Evolutionary conservation across 257 asterid species (phyloP).

Genomic region (Scutellaria barbata): DNA sequence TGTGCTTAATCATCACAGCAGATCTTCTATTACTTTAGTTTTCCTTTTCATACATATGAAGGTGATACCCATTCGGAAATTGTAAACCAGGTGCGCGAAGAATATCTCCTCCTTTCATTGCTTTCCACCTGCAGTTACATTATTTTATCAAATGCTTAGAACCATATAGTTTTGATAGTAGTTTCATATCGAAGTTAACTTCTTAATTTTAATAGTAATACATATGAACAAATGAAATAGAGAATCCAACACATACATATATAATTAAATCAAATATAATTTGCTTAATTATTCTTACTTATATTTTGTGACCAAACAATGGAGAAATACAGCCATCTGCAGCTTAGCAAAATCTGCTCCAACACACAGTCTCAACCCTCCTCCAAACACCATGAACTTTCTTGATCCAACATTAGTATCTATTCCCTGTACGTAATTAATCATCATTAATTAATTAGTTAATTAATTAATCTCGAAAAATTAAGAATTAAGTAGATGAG

Average conservation of each 20-base stretch:
- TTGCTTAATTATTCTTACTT: constrained; percentile 51
- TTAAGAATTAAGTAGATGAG: background rate
- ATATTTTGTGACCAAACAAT: constrained; percentile 72
- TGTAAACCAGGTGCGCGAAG: constrained; percentile 82
- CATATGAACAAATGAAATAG: too few species aligned
- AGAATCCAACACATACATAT: background rate
- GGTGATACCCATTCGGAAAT: constrained; percentile 71
- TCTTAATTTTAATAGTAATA: background rate
- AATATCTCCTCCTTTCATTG: constrained; percentile 65
- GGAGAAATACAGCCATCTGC: constrained; percentile 84
- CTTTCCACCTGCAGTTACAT: constrained; percentile 49
- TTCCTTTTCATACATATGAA: constrained; percentile 45
- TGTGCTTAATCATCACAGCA: too few species aligned
- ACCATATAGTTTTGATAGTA: background rate
- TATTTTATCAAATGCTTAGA: background rate
- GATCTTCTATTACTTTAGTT: too few species aligned
- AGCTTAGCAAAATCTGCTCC: constrained; percentile 90
- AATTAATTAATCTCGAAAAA: too few species aligned
- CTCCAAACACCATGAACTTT: constrained; percentile 94
- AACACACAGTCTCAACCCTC: constrained; percentile 87
- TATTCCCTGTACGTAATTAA: constrained; percentile 47
- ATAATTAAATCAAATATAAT: background rate
- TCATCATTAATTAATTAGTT: too few species aligned
- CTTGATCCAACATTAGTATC: constrained; percentile 66
- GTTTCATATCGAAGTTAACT: background rate